These are phyloP conservation scores for Tricholoma matsutake DNA, from an alignment of 768 basidiomycete species.

Conservation along the genomic window DNA sequence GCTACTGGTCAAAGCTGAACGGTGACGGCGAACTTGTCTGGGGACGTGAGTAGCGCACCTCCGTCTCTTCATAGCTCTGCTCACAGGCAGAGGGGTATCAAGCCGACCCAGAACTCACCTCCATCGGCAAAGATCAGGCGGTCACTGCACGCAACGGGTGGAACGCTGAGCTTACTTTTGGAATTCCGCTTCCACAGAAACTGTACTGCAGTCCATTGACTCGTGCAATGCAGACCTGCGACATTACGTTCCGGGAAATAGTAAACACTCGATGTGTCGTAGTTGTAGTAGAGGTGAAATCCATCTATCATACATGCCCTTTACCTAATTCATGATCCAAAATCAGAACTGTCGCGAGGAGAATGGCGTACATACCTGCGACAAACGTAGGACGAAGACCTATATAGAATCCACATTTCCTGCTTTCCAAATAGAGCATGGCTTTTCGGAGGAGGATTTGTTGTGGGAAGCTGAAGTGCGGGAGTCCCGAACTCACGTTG, in stretches of 20 bases:
- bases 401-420: conserved; percentile 51
- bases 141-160: conserved; percentile 40
- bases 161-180: conserved; percentile 40
- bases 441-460: conserved; percentile 60
- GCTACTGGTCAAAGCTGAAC: conserved; percentile 60
- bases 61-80: background rate
- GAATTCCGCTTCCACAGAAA: conserved; percentile 50
- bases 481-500: conserved; percentile 48
- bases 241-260: conserved; percentile 46
- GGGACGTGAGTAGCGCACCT: conserved; percentile 56
- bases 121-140: conserved; percentile 56
- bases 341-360: conserved; percentile 64
- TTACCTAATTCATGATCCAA: background rate
- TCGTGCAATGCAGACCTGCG: conserved; percentile 56
- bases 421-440: conserved; percentile 49
- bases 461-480: conserved; percentile 55
- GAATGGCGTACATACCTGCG: conserved; percentile 69
- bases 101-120: conserved; percentile 66
- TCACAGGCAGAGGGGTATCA: background rate
- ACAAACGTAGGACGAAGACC: conserved; percentile 50
- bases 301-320: background rate
- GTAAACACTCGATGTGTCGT: conserved; percentile 28
- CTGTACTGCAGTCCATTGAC: conserved; percentile 64
- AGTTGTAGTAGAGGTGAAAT: conserved; percentile 56
- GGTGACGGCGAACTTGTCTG: conserved; percentile 66